These are phyloP conservation scores for Aspergillus nomiae DNA, from an alignment of 2,329 filamentous ascomycete species.

Conservation along the genomic window DNA sequence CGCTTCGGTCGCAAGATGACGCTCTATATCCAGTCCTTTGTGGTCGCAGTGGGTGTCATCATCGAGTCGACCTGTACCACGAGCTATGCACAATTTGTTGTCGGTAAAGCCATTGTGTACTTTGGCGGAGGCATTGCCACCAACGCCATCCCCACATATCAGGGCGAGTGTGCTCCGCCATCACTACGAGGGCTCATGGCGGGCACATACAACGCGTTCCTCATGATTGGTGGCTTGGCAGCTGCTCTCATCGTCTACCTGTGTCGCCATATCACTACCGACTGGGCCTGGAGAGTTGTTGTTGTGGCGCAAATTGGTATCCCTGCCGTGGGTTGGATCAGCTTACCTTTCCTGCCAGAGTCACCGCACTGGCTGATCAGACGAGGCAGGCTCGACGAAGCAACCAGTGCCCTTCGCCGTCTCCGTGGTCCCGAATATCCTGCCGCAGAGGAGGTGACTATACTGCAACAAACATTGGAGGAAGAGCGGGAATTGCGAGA, in stretches of 20 bases:
- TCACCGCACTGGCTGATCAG: constrained; percentile 3
- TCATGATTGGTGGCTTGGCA: constrained; percentile 9
- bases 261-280: constrained; percentile 4
- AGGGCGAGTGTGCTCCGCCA: constrained; percentile 61
- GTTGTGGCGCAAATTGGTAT: constrained; percentile 11
- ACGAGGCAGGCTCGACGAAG: background rate
- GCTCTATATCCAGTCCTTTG: constrained; percentile 11
- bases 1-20: constrained; percentile 19
- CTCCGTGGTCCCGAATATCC: background rate
- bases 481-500: background rate
- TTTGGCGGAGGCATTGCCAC: constrained; percentile 18
- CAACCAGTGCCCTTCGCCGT: background rate
- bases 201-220: constrained; percentile 8
- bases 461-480: background rate
- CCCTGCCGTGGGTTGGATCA: background rate
- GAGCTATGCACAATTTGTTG: constrained; percentile 28
- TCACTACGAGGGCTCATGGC: constrained; percentile 51
- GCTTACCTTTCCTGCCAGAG: constrained; percentile 3
- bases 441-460: background rate
- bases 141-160: constrained; percentile 56
- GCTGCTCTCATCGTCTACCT: constrained; percentile 11
- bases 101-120: constrained; percentile 27
- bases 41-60: constrained; percentile 16
- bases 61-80: constrained; percentile 14
- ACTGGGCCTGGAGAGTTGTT: constrained; percentile 9